Percentiles rank a stretch among this genome's conserved stretches.
Evolutionary conservation across 164 flowering plant genomes (phyloP).

Genomic region (Dillenia suffruticosa): DNA sequence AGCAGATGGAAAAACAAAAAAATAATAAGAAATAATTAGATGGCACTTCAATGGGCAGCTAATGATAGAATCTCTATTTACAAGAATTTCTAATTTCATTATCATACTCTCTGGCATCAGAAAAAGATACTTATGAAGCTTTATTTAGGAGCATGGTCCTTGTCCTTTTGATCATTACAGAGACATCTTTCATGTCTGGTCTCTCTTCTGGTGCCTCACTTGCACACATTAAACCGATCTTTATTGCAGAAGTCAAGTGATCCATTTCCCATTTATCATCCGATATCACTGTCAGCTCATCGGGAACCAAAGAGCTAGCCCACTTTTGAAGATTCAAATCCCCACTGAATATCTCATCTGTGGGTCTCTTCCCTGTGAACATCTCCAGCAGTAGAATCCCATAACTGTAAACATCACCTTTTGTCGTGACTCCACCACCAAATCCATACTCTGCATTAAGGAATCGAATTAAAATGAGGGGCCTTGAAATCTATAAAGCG

Average conservation of each 20-base stretch:
- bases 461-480: too few species aligned
- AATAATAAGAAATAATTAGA: too few species aligned
- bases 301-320: conserved; percentile 3
- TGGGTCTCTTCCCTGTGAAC: conserved; percentile 19
- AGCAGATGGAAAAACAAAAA: too few species aligned
- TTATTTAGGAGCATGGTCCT: background rate
- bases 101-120: too few species aligned
- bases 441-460: conserved; percentile 24
- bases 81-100: too few species aligned
- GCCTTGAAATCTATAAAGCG: too few species aligned
- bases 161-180: conserved; percentile 9
- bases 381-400: conserved; percentile 26
- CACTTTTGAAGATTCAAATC: conserved; percentile 10
- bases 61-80: too few species aligned
- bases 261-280: conserved; percentile 2
- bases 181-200: conserved; percentile 18
- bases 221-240: conserved; percentile 11
- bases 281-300: conserved; percentile 6
- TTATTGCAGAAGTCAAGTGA: conserved; percentile 2
- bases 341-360: conserved; percentile 11
- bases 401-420: conserved; percentile 27
- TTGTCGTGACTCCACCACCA: conserved; percentile 12
- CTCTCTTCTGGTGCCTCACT: conserved; percentile 11
- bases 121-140: too few species aligned
- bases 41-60: too few species aligned